Base-by-base conservation (phyloP, 257 asterid species). In the Sherardia arvensis region DNA sequence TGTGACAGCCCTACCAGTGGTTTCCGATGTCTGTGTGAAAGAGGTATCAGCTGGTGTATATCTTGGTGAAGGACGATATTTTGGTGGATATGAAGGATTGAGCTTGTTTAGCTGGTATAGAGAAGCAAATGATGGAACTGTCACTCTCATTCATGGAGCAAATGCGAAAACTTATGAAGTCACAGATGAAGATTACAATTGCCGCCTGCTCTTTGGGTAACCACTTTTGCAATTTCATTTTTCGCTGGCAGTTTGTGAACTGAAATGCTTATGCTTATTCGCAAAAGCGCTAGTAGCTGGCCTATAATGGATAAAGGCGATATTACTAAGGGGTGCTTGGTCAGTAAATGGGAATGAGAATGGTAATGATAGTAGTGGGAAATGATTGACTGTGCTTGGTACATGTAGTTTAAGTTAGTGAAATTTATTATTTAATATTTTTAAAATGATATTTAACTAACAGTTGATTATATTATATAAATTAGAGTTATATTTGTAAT, bases 31-130 rank as follows among this genome's bases (percentile, higher is more conserved):
- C 71, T 73, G 59, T 3, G 81, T 77, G 72, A 78, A 75, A 71
- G 80, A 81, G 78, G 48, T 85, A 70, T 84, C 99, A 48, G 69
- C 81, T 57, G 80, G 81, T 78, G 77, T 82, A 57, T 89, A 84
- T 70, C 40, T 69, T 66, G 99, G 97, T 48, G 96, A 83, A 76
- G 99, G 96, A 66, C 84, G 81, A 61, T 93, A 93, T 75, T 90
- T 83, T 73, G 99, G 99, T 64, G 97, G 99, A 60, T 65, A 83
- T 29, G 96, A 90, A 84, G 99, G 97, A 81, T 78, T 78, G 36
- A 87, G 97, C 87, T 78, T 83, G 69, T 85, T 78, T 78, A 85
- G 95, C 84, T 93, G 99, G 99, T 84, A 87, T 64, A 83, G 95
- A 79, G 79, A 81, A 82, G 82, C 84, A 32, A 86, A 77, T 38